Base-by-base conservation (phyloP, 2,329 filamentous ascomycete genomes). In the Exserohilum turcica region DNA sequence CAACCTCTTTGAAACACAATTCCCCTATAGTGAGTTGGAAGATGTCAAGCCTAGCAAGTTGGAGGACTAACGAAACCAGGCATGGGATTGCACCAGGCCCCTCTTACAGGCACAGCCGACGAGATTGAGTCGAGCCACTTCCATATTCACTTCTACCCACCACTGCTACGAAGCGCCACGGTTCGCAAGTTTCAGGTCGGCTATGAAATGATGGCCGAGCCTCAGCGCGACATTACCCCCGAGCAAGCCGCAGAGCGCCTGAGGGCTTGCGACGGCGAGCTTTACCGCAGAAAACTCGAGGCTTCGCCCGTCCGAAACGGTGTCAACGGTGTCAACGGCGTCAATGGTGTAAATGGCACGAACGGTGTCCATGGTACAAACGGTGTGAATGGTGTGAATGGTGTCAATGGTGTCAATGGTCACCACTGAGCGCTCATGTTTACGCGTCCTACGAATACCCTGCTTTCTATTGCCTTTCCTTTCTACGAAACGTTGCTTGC, bases 101-200 rank as follows among this genome's bases (percentile, higher is more conserved):
- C 94, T 2, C 82, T 99, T 6, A 85, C 89, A 21, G 92, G 91
- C 18, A 88, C 85, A 0, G 82, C 85, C 1, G 91, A 95, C 57
- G 93, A 97, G 74, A 84, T 93, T 48, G 89, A 96, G 65, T 86
- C 86, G 56, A 91, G 90, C 63, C 93, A 96, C 76, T 86, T 99
- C 71, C 94, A 99, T 75, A 88, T 99, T 79, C 94, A 99, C 78
- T 99, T 99, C 76, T 97, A 97, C 74, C 94, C 94, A 36, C 94
- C 94, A 10, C 81, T 99, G 40, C 81, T 99, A 60, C 86, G 94
- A 51, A 96, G 92, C 40, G 92, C 94, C 2, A 96, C 92, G 0
- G 92, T 99, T 40, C 87, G 90, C 64, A 99, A 99, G 78, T 99
- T 97, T 77, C 77, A 97, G 46, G 94, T 99, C 29, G 94, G 94